Percentiles rank a stretch among this genome's conserved stretches.
Evolutionary conservation across 1,284 basidiomycete species (phyloP).

Genomic region (Sanghuangporus sanghuang): DNA sequence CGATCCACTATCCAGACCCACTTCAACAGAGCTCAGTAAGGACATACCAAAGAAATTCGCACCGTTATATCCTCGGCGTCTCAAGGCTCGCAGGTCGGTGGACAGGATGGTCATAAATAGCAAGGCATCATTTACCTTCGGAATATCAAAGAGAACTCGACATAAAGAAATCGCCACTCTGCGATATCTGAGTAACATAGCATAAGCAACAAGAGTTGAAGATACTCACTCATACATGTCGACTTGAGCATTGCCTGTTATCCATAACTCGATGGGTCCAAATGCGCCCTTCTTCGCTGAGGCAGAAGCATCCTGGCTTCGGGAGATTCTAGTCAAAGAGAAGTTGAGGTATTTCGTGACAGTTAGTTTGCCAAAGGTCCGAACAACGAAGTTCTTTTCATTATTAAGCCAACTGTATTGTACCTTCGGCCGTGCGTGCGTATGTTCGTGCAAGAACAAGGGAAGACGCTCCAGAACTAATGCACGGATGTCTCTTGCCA

Average conservation of each 20-base stretch:
- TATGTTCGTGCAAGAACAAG: constrained; percentile 88
- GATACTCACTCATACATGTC: constrained; percentile 89
- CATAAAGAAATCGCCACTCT: constrained; percentile 81
- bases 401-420: constrained; percentile 73
- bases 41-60: constrained; percentile 17
- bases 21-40: constrained; percentile 1
- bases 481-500: constrained; percentile 45
- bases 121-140: constrained; percentile 78
- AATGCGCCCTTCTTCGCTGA: constrained; percentile 54
- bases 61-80: constrained; percentile 85
- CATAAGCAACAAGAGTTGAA: neutral
- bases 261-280: constrained; percentile 70
- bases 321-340: constrained; percentile 42
- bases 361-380: constrained; percentile 53
- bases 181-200: constrained; percentile 4
- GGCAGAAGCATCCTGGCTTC: constrained; percentile 70
- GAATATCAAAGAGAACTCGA: constrained; percentile 66
- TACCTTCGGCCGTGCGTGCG: constrained; percentile 63
- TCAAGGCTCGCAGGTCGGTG: constrained; percentile 81
- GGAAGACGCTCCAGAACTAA: constrained; percentile 86
- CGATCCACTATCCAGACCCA: constrained; percentile 64
- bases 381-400: constrained; percentile 69
- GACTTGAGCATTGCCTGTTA: constrained; percentile 69
- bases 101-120: constrained; percentile 92
- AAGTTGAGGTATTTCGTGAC: constrained; percentile 58